Evolutionary conservation across 345 rosid genomes (phyloP).

Genomic region (Anastatica hierochuntica): DNA sequence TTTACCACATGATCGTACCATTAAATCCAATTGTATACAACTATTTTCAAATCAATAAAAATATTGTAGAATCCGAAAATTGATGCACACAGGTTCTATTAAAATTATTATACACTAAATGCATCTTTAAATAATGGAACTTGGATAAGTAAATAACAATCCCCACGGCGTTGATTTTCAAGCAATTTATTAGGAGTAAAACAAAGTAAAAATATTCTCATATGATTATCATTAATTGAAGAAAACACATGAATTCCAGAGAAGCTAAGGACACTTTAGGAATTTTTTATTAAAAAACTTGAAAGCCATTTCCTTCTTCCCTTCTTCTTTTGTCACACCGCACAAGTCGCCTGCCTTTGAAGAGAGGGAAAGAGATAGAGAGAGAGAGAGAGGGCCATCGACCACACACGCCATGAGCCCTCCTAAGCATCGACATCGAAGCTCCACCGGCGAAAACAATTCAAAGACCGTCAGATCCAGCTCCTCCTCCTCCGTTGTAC

Average conservation of each 20-base stretch:
- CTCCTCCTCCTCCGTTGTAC: conserved; percentile 16
- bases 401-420: conserved; percentile 51
- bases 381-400: conserved; percentile 8
- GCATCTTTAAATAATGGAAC: no score
- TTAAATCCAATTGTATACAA: background rate
- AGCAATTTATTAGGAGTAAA: background rate
- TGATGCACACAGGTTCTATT: no score
- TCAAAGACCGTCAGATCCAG: conserved; percentile 22
- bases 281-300: conserved; percentile 11
- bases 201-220: background rate
- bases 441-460: conserved; percentile 26
- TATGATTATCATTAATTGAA: conserved; percentile 1
- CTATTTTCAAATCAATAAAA: background rate
- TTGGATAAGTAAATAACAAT: background rate
- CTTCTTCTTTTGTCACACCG: conserved; percentile 10
- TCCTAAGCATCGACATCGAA: conserved; percentile 35
- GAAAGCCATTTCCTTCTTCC: conserved; percentile 14
- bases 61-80: no score
- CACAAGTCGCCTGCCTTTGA: conserved; percentile 3
- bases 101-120: no score
- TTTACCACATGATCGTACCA: background rate
- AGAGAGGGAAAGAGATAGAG: no score
- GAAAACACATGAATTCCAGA: no score
- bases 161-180: no score
- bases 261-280: no score